These are phyloP conservation scores for Melampsora allii-populina DNA, from an alignment of 1,284 basidiomycete genomes.

Conservation along the genomic window DNA sequence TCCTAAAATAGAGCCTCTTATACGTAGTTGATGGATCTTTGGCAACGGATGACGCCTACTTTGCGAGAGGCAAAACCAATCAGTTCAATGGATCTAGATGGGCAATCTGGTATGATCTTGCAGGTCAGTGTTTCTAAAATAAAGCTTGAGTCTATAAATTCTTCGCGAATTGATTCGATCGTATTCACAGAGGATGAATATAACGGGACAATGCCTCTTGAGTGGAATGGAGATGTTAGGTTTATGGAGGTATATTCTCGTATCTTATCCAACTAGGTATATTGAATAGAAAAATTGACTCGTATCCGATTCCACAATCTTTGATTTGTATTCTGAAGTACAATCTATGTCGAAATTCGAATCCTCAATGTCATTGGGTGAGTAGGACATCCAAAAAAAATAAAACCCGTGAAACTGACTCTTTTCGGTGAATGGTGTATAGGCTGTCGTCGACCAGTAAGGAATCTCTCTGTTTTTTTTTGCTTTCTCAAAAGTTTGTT, in stretches of 20 bases:
- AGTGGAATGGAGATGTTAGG: slow-evolving; percentile 2
- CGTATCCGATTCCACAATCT: not conserved
- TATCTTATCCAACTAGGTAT: not conserved
- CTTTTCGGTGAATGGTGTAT: not conserved
- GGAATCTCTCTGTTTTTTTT: not conserved
- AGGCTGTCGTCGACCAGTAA: not conserved
- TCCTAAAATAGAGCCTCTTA: not conserved
- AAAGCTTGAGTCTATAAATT: not conserved
- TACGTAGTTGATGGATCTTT: not conserved
- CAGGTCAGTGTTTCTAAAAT: not conserved
- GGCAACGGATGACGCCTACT: not conserved
- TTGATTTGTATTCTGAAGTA: not conserved
- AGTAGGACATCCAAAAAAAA: not conserved
- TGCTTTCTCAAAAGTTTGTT: not conserved
- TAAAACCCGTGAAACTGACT: not conserved
- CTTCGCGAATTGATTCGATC: not conserved
- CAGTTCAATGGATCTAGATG: slow-evolving; percentile 1
- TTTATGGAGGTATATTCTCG: not conserved
- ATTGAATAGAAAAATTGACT: not conserved
- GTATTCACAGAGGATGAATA: slow-evolving; percentile 2
- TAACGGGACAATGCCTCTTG: slow-evolving; percentile 8
- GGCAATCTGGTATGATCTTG: not conserved
- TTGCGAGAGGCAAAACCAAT: not conserved
- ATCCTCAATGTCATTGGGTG: slow-evolving; percentile 7
- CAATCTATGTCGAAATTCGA: not conserved